These are phyloP conservation scores for Mallotus japonicus DNA, from an alignment of 441 rosid species.

Conservation along the genomic window DNA sequence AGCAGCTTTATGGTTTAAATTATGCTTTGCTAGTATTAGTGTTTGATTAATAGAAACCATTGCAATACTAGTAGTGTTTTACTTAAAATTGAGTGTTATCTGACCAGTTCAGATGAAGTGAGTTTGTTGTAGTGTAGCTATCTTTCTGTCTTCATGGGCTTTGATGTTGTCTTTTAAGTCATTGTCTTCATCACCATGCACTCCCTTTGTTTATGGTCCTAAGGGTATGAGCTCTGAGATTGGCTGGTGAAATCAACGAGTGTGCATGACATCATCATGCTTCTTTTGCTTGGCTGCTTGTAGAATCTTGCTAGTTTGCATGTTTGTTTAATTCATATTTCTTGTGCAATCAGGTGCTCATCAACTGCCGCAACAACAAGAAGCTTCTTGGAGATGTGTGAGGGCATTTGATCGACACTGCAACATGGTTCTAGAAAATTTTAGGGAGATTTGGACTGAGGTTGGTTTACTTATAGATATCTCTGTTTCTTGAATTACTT, in stretches of 20 bases:
- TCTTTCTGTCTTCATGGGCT: not conserved
- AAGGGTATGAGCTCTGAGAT: not conserved
- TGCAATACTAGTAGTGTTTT: not conserved
- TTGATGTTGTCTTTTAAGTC: not conserved
- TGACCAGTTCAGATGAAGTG: not conserved
- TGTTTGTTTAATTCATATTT: not conserved
- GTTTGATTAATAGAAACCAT: too few species aligned
- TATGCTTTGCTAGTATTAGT: too few species aligned
- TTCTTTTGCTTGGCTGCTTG: not conserved
- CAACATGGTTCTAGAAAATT: constrained; percentile 96
- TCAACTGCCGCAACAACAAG: constrained; percentile 91
- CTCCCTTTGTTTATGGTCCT: not conserved
- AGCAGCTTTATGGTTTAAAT: too few species aligned
- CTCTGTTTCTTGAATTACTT: not conserved
- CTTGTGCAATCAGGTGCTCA: constrained; percentile 52
- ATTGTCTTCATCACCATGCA: not conserved
- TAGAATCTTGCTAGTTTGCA: not conserved
- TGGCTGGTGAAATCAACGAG: constrained; percentile 12
- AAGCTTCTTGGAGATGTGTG: constrained; percentile 86
- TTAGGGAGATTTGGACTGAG: constrained; percentile 98
- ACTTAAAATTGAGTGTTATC: not conserved
- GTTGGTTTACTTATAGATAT: constrained; percentile 33
- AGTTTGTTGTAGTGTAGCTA: not conserved
- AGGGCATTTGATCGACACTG: constrained; percentile 94
- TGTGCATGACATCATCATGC: not conserved